Percentiles rank a stretch among this genome's conserved stretches.
Evolutionary conservation across 768 basidiomycete genomes (phyloP).

Genomic region (Daedaleopsis nitida): DNA sequence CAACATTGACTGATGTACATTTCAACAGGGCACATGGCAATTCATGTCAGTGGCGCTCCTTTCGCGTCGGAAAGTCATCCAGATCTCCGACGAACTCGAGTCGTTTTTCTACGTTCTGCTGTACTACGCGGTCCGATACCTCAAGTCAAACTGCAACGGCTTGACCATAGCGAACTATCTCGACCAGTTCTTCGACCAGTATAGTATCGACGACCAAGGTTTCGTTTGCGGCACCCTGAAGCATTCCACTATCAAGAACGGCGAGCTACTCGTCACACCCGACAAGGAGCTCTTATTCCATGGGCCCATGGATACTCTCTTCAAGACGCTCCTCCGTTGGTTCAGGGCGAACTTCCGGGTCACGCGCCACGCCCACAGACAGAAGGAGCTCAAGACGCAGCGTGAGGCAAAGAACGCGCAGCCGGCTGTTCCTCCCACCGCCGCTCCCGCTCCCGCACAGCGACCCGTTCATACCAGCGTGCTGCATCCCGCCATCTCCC

Average conservation of each 20-base stretch:
- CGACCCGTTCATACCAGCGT: no score
- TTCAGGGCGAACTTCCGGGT: background rate
- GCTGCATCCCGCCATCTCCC: no score
- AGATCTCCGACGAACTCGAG: slow-evolving; percentile 20
- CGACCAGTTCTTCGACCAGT: slow-evolving; percentile 8
- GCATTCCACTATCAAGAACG: background rate
- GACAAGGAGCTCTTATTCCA: background rate
- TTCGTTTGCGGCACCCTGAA: slow-evolving; percentile 4
- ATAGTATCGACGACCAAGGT: background rate
- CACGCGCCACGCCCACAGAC: background rate
- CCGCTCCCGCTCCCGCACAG: no score
- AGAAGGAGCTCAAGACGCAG: background rate
- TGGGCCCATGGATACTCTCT: background rate
- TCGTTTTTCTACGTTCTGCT: slow-evolving; percentile 20
- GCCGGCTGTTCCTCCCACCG: no score
- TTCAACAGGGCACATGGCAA: slow-evolving; percentile 22
- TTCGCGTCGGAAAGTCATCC: background rate
- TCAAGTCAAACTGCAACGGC: slow-evolving; percentile 3
- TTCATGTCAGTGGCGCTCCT: slow-evolving; percentile 13
- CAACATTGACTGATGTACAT: background rate
- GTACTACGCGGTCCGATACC: slow-evolving; percentile 9
- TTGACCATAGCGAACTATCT: background rate
- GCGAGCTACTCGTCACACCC: background rate
- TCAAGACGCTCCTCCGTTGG: background rate
- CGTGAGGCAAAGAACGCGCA: no score